Base-by-base conservation (phyloP, 2,329 filamentous ascomycete genomes). In the Penicillium corylophilum region DNA sequence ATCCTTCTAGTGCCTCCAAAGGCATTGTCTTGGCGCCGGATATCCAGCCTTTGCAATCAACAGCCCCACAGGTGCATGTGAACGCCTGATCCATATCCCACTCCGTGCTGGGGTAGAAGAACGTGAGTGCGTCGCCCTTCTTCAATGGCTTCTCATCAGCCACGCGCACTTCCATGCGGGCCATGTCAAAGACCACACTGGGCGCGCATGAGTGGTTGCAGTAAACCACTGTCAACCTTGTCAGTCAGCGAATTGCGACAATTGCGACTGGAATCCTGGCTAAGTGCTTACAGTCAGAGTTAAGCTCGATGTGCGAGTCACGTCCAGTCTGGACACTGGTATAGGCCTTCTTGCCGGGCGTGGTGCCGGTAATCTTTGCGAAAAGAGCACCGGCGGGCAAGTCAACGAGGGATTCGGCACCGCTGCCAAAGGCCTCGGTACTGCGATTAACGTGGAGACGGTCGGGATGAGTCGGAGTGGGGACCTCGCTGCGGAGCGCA, bases 131-230 rank as follows among this genome's bases (percentile, higher is more conserved):
- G 46, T 78, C 76, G 1, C 74, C 76, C 3, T 51, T 60, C 39
- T 68, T 66, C 55, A 78, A 54, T 10, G 70, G 70, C 39, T 68
- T 66, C 44, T 73, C 62, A 38, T 71, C 66, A 8, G 68, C 68
- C 1, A 74, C 71, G 7, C 72, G 69, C 35, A 73, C 66, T 47
- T 75, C 71, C 66, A 72, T 69, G 46, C 65, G 66, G 18, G 60
- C 52, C 67, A 81, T 80, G 59, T 83, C 79, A 58, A 83, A 81
- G 46, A 80, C 73, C 13, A 83, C 56, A 3, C 74, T 75, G 1
- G 81, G 81, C 10, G 63, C 66, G 64, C 79, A 83, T 2, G 76
- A 79, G 66, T 83, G 81, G 68, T 83, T 84, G 70, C 79, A 76
- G 66, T 76, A 83, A 22, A 82, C 75, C 10, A 83, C 35, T 38